These are phyloP conservation scores for Aspergillus ostianus DNA, from an alignment of 495 filamentous ascomycete species.

Conservation along the genomic window DNA sequence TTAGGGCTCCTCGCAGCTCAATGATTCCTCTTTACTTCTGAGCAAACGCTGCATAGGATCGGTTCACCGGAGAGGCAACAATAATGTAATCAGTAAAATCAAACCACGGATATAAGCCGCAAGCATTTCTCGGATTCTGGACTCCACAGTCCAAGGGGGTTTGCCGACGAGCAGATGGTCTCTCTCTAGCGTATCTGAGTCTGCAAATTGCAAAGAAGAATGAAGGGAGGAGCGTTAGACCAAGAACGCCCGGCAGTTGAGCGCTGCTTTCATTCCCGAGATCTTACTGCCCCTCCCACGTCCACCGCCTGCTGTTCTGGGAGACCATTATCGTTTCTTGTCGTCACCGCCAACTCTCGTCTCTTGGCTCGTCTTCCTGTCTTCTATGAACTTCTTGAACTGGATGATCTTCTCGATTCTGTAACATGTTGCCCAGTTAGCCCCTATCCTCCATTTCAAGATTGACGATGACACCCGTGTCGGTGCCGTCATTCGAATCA, in stretches of 20 bases:
- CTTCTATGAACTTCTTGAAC: not conserved
- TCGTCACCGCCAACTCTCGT: not conserved
- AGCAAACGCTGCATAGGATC: not conserved
- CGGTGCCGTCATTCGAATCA: conserved; percentile 16
- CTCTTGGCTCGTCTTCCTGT: not conserved
- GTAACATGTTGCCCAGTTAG: not conserved
- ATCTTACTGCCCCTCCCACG: not conserved
- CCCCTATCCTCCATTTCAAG: not conserved
- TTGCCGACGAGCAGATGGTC: not conserved
- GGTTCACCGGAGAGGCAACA: not conserved
- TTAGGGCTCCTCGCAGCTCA: not conserved
- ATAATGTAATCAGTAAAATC: not conserved
- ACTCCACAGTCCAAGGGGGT: not conserved
- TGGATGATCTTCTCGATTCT: not conserved
- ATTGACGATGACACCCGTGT: conserved; percentile 20
- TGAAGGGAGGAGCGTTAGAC: not conserved
- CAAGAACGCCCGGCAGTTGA: not conserved
- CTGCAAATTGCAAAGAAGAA: not conserved
- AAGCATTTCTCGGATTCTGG: not conserved
- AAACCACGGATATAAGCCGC: not conserved
- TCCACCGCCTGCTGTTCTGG: not conserved
- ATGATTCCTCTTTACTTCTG: not conserved
- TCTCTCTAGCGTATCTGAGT: not conserved
- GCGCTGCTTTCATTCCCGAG: not conserved
- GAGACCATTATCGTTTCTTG: not conserved